These are phyloP conservation scores for Tolypocladium guangdongense DNA, from an alignment of 2,329 filamentous ascomycete species.

Conservation along the genomic window DNA sequence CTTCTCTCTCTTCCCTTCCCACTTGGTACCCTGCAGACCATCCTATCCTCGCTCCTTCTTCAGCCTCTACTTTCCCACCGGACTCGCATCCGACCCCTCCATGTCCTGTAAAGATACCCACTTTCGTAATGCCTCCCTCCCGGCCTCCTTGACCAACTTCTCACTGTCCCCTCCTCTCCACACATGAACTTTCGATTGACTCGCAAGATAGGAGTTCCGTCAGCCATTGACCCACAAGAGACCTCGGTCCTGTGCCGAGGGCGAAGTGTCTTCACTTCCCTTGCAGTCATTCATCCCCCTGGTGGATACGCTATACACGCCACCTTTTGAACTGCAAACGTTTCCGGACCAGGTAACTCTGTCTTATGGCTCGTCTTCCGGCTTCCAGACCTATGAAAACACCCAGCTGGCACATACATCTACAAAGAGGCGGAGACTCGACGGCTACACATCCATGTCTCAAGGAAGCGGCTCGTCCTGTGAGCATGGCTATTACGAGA, in stretches of 20 bases:
- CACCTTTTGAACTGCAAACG: constrained; percentile 14
- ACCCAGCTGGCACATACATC: constrained; percentile 12
- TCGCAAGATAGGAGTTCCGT: constrained; percentile 20
- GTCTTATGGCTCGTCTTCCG: constrained; percentile 20
- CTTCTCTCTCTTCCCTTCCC: constrained; percentile 14
- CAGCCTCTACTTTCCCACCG: constrained; percentile 13
- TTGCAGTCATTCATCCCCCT: constrained; percentile 10
- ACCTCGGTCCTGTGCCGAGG: constrained; percentile 14
- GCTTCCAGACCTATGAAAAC: constrained; percentile 17
- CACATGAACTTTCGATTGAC: constrained; percentile 15
- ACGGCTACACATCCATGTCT: constrained; percentile 20
- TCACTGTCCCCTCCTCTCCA: background rate
- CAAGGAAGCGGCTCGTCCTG: constrained; percentile 10
- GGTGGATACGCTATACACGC: constrained; percentile 12
- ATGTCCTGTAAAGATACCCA: background rate
- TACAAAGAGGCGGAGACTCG: constrained; percentile 21
- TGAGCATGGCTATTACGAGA: constrained; percentile 20
- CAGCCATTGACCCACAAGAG: constrained; percentile 17
- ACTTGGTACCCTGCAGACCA: constrained; percentile 4
- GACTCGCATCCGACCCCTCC: constrained; percentile 4
- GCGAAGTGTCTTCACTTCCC: constrained; percentile 12
- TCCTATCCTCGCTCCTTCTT: constrained; percentile 13
- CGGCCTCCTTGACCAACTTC: background rate
- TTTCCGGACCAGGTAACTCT: constrained; percentile 16
- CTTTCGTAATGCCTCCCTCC: constrained; percentile 1